Percentiles rank a stretch among this genome's conserved stretches.
Evolutionary conservation across 2,329 filamentous ascomycete species (phyloP).

Genomic region (Neoascochyta sp.): DNA sequence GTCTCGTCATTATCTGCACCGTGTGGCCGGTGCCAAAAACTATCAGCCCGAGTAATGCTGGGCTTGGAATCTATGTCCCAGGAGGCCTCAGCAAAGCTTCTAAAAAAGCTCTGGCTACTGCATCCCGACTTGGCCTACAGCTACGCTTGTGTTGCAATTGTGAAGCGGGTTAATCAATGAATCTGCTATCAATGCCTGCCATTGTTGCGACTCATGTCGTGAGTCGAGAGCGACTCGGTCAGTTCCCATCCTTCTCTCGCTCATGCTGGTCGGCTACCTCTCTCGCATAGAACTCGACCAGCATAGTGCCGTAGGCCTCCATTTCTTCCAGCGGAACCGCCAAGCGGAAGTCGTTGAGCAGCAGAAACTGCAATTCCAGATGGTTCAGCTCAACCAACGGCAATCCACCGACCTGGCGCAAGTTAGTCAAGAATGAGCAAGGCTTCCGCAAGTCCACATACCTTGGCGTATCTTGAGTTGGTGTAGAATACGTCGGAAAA

Average conservation of each 20-base stretch:
- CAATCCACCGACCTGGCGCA: conserved; percentile 80
- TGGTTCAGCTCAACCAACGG: conserved; percentile 92
- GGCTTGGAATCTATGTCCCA: too few relatives aligned
- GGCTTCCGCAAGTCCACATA: conserved; percentile 45
- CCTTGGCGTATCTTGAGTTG: conserved; percentile 98
- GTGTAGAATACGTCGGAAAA: conserved; percentile 99
- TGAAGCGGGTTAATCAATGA: conserved; percentile 5
- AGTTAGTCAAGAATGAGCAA: conserved; percentile 9
- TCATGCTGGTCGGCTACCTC: conserved; percentile 70
- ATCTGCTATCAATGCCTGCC: too few relatives aligned
- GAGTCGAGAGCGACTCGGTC: too few relatives aligned
- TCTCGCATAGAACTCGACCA: conserved; percentile 94
- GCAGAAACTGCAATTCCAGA: conserved; percentile 89
- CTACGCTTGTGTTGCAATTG: not conserved
- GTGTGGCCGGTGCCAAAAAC: too few relatives aligned
- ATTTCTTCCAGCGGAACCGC: conserved; percentile 91
- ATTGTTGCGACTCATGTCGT: too few relatives aligned
- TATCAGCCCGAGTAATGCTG: too few relatives aligned
- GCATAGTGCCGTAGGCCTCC: conserved; percentile 95
- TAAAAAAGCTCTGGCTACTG: too few relatives aligned
- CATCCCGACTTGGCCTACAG: not conserved
- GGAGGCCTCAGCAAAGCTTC: too few relatives aligned
- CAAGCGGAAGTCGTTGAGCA: conserved; percentile 93
- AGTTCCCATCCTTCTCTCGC: conserved; percentile 19
- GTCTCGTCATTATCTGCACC: conserved; percentile 7